A percentile compares a stretch with the other conserved stretches of the same genome.
Evolutionary conservation across 164 flowering plant genomes (phyloP).

Genomic region (Kalanchoe fedtschenkoi): DNA sequence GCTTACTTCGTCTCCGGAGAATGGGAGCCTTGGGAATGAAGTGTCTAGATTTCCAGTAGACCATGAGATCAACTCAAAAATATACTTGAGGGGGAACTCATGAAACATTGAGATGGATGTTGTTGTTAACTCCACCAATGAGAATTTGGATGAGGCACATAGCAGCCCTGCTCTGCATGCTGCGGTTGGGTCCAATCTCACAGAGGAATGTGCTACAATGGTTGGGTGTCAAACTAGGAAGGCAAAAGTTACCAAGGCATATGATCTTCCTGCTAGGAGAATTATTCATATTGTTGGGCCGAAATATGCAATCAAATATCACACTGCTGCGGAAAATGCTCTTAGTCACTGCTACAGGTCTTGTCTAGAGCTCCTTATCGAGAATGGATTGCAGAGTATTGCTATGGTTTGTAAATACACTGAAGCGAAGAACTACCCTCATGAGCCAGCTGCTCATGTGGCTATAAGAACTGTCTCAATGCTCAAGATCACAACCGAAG

Average conservation of each 20-base stretch:
- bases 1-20: too few species aligned
- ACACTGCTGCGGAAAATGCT: conserved; percentile 99
- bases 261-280: conserved; percentile 98
- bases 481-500: too few species aligned
- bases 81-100: conserved; percentile 90
- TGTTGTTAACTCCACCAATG: conserved; percentile 94
- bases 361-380: conserved; percentile 95
- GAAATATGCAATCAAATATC: too few species aligned
- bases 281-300: too few species aligned
- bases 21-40: too few species aligned
- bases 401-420: conserved; percentile 93
- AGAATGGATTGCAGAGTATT: conserved; percentile 81
- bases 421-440: too few species aligned
- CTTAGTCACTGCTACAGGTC: conserved; percentile 93
- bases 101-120: conserved; percentile 98
- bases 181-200: conserved; percentile 96
- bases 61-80: too few species aligned
- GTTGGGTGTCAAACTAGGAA: too few species aligned
- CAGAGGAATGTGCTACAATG: too few species aligned
- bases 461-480: too few species aligned
- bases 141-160: conserved; percentile 95
- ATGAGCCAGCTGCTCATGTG: too few species aligned
- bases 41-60: too few species aligned
- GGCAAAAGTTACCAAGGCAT: conserved; percentile 85
- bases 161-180: conserved; percentile 97